A percentile compares a stretch with the other conserved stretches of the same genome.
These are phyloP conservation scores for Rhynchospora tenuis DNA, from an alignment of 176 grass and related monocot genomes.

Conservation along the genomic window DNA sequence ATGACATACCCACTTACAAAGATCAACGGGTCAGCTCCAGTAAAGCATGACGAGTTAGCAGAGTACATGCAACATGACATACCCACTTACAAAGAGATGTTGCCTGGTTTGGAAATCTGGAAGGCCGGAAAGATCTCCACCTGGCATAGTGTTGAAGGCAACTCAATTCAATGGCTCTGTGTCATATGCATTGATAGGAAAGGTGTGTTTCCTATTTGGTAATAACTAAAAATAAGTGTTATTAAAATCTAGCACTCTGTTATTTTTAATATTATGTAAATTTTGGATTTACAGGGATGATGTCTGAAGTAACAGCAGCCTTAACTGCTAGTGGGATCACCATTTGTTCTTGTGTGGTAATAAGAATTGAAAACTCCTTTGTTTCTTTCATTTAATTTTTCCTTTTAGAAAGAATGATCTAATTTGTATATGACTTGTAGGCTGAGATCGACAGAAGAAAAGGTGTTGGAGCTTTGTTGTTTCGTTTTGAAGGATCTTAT, in stretches of 20 bases:
- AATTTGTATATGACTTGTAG: conserved; percentile 33
- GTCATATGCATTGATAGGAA: conserved; percentile 73
- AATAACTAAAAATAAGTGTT: not conserved
- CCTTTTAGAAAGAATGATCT: not conserved
- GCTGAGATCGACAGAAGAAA: conserved; percentile 69
- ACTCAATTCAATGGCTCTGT: conserved; percentile 79
- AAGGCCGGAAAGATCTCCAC: conserved; percentile 74
- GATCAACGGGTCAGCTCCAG: conserved; percentile 63
- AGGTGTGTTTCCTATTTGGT: conserved; percentile 37
- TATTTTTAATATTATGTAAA: conserved; percentile 6
- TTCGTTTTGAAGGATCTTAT: conserved; percentile 70
- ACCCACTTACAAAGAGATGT: conserved; percentile 46
- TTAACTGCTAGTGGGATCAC: conserved; percentile 76
- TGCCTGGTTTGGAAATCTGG: conserved; percentile 78
- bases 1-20: conserved; percentile 17
- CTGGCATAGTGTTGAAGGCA: conserved; percentile 80
- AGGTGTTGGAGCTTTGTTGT: conserved; percentile 70
- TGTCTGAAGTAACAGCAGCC: conserved; percentile 80
- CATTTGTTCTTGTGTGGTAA: conserved; percentile 88
- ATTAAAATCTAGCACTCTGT: not conserved
- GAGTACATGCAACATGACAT: conserved; percentile 41
- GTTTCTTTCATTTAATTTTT: not conserved
- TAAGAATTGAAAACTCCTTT: conserved; percentile 17
- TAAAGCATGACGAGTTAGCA: conserved; percentile 29
- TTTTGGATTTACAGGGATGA: conserved; percentile 59